Evolutionary conservation across 176 grass and related monocot species (phyloP).

Genomic region (Rhynchospora tenuis): DNA sequence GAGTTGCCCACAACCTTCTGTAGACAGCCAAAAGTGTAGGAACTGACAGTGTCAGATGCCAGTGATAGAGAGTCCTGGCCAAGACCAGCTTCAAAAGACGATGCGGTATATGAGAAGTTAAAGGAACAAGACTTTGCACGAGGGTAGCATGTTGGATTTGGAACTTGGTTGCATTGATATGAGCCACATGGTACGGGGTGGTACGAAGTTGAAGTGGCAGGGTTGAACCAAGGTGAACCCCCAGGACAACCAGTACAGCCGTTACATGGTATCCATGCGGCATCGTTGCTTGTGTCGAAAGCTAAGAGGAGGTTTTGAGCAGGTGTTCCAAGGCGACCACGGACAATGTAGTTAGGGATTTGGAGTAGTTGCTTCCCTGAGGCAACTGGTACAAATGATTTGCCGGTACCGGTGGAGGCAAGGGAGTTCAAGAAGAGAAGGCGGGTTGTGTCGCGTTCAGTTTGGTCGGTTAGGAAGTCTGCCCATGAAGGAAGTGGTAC

Average conservation of each 20-base stretch:
- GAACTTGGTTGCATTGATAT: conserved; percentile 47
- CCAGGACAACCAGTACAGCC: conserved; percentile 45
- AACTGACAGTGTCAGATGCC: background rate
- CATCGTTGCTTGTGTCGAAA: conserved; percentile 78
- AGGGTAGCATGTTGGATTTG: conserved; percentile 33
- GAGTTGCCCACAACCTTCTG: conserved; percentile 35
- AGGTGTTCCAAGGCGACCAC: conserved; percentile 52
- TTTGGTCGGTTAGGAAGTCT: conserved; percentile 37
- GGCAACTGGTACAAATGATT: conserved; percentile 50
- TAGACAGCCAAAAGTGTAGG: conserved; percentile 74
- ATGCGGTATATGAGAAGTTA: conserved; percentile 48
- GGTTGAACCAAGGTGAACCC: conserved; percentile 31
- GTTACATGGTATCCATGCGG: conserved; percentile 64
- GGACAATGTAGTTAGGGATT: conserved; percentile 70
- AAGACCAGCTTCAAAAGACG: conserved; percentile 51
- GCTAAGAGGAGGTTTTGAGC: conserved; percentile 55
- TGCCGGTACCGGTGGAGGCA: background rate
- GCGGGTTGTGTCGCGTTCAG: conserved; percentile 39
- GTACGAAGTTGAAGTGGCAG: conserved; percentile 42
- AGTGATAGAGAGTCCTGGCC: conserved; percentile 52
- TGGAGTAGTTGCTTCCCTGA: conserved; percentile 54
- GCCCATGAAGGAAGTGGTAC: conserved; percentile 37
- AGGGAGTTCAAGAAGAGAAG: conserved; percentile 24
- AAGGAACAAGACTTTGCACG: conserved; percentile 40
- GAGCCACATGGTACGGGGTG: conserved; percentile 38